phyloP scores from a whole-genome alignment of 1,139 yeast species.

The Candida freyschussii region DNA sequence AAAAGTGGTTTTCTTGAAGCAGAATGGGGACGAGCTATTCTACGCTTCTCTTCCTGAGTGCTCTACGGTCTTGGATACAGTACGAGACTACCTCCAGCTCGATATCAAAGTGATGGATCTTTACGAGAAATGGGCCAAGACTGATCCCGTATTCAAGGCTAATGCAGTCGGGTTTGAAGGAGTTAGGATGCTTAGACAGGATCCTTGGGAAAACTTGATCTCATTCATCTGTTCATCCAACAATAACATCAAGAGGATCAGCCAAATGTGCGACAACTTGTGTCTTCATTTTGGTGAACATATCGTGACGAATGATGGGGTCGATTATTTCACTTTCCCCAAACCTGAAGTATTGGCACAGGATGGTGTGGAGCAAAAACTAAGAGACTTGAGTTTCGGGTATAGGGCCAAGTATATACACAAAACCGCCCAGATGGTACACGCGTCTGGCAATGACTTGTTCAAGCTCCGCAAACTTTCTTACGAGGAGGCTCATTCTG shows the following conservation, averaged over 20 bases:
- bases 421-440: constrained; percentile 60
- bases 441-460: constrained; percentile 33
- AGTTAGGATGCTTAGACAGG: constrained; percentile 79
- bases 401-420: constrained; percentile 87
- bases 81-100: constrained; percentile 69
- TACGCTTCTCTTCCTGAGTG: constrained; percentile 20
- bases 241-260: constrained; percentile 88
- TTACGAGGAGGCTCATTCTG: constrained; percentile 59
- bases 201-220: constrained; percentile 93
- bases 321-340: constrained; percentile 72
- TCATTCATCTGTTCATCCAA: constrained; percentile 95
- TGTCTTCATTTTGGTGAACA: constrained; percentile 68
- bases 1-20: constrained; percentile 48
- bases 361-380: constrained; percentile 35
- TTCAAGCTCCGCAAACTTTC: constrained; percentile 37
- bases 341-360: constrained; percentile 44
- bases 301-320: constrained; percentile 51
- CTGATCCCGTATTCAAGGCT: constrained; percentile 45
- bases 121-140: constrained; percentile 55
- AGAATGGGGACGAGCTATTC: constrained; percentile 31
- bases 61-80: constrained; percentile 33
- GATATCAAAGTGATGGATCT: constrained; percentile 49
- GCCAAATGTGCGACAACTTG: constrained; percentile 84
- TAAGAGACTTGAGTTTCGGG: constrained; percentile 67
- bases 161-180: constrained; percentile 49